Base-by-base conservation (phyloP, 352 stramenopile genomes). In the Globisporangium heterothallicum region DNA sequence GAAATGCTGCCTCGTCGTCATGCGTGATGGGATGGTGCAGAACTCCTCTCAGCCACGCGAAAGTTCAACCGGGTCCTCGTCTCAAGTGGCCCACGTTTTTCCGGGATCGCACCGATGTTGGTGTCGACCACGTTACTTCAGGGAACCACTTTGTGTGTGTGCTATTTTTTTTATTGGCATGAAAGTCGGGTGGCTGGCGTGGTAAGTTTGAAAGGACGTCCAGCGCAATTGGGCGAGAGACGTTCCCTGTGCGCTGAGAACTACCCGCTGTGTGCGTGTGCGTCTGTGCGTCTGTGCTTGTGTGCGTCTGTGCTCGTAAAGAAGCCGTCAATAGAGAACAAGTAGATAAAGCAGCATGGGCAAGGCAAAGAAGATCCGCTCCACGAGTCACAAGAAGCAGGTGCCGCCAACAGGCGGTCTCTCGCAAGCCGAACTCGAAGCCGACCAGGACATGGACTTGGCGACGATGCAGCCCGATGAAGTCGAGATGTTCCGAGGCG, bases 311-410 rank as follows among this genome's bases (percentile, higher is more conserved):
- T n/a, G n/a, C n/a, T n/a, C n/a, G n/a, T n/a, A n/a, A n/a, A n/a
- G n/a, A n/a, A n/a, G n/a, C n/a, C n/a, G n/a, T n/a, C n/a, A n/a
- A n/a, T n/a, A 44, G 27, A 32, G 30, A 9, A n/a, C 49, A 21
- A 10, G 3, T 21, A 46, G 7, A 43, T 22, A 22, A n/a, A 65
- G 25, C 44, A 57, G 10, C 53, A 94, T 94, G 83, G 83, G 83
- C 59, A 92, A 92, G 64, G 77, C 82, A 49, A 94, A 94, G 83
- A 94, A 94, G 70, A 56, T 78, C 32, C 80, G 83, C n/a, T 74
- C 70, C 19, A 88, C 72, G 27, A 90, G 78, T 64, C 83, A 94
- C 69, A 92, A 92, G 75, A 92, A 88, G 63, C 68, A 74, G 46
- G 61, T 59, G 57, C 74, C 76, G 42, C 78, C 80, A 4, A 87